Base-by-base conservation (phyloP, 2,329 filamentous ascomycete genomes). In the Didymella pomorum region DNA sequence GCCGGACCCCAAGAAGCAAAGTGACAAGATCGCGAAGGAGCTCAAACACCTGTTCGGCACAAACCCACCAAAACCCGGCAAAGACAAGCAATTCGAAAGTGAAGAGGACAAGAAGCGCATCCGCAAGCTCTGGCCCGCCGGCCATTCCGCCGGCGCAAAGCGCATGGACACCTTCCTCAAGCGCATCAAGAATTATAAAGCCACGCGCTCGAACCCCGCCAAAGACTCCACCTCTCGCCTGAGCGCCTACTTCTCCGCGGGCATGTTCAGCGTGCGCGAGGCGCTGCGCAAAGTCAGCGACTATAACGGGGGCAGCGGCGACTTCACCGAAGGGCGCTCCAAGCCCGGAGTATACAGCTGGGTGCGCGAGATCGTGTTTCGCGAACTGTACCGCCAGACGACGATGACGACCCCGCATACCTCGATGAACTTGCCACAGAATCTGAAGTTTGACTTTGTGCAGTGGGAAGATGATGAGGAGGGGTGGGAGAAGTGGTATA, bases 341-440 rank as follows among this genome's bases (percentile, higher is more conserved):
- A 73, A 71, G 11, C 61, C 75, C 0, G 79, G 78, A 3, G 72
- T 79, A 11, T 72, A 76, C 33, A 66, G 75, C 9, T 83, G 81
- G 81, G 81, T 84, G 1, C 80, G 82, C 10, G 82, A 84, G 64
- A 76, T 84, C 49, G 80, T 81, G 3, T 83, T 83, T 64, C 78
- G 81, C 1, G 82, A 84, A 60, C 76, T 83, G 23, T 83, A 83
- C 66, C 74, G 81, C 12, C 82, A 83, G 52, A 79, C 79, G 3
- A 79, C 78, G 6, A 67, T 82, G 52, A 74, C 71, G 11, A 80
- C 78, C 0, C 81, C 81, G 0, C 81, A 84, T 55, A 81, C 77
- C 4, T 72, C 73, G 16, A 83, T 84, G 80, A 83, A 82, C 35
- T 64, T 83, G 1, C 81, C 81, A 0, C 80, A 82, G 49, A 83